Evolutionary conservation across 2,329 filamentous ascomycete species (phyloP).

Genomic region (Beauveria scarabaeidicola): DNA sequence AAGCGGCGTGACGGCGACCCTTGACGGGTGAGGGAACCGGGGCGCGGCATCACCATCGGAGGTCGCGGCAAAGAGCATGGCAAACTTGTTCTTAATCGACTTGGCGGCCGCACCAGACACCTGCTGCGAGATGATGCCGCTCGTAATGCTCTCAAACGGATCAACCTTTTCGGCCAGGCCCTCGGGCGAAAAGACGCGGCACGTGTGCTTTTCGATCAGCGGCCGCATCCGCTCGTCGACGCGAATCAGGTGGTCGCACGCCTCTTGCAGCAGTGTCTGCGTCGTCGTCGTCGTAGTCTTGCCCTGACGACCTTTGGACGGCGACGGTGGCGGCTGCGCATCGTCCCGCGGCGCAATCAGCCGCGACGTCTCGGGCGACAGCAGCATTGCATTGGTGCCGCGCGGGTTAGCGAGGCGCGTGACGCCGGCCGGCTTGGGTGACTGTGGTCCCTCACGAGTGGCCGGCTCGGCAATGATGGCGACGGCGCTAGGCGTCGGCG

Average conservation of each 20-base stretch:
- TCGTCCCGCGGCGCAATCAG: conserved; percentile 45
- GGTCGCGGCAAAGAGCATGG: conserved; percentile 54
- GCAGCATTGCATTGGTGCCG: conserved; percentile 58
- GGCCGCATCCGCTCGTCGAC: conserved; percentile 64
- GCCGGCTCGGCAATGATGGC: conserved; percentile 28
- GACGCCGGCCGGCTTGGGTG: conserved; percentile 32
- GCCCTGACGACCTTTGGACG: conserved; percentile 29
- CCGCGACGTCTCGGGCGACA: conserved; percentile 63
- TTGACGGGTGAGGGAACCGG: conserved; percentile 65
- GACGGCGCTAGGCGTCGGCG: conserved; percentile 39
- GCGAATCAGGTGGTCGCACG: conserved; percentile 62
- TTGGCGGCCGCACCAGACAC: conserved; percentile 87
- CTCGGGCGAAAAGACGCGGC: conserved; percentile 69
- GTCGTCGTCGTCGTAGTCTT: conserved; percentile 40
- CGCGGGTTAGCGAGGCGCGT: conserved; percentile 54
- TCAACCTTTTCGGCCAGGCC: conserved; percentile 80
- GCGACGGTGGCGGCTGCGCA: conserved; percentile 32
- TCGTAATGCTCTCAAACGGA: conserved; percentile 75
- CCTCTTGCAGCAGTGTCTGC: conserved; percentile 64
- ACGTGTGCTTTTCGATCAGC: conserved; percentile 66
- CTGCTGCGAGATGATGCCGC: conserved; percentile 92
- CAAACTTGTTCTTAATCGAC: conserved; percentile 80
- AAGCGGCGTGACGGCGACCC: conserved; percentile 58
- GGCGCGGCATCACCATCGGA: not conserved
- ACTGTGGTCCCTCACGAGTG: conserved; percentile 21